A percentile compares a stretch with the other conserved stretches of the same genome.
These are phyloP conservation scores for Ascobolus immersus DNA, from an alignment of 495 filamentous ascomycete genomes.

Conservation along the genomic window DNA sequence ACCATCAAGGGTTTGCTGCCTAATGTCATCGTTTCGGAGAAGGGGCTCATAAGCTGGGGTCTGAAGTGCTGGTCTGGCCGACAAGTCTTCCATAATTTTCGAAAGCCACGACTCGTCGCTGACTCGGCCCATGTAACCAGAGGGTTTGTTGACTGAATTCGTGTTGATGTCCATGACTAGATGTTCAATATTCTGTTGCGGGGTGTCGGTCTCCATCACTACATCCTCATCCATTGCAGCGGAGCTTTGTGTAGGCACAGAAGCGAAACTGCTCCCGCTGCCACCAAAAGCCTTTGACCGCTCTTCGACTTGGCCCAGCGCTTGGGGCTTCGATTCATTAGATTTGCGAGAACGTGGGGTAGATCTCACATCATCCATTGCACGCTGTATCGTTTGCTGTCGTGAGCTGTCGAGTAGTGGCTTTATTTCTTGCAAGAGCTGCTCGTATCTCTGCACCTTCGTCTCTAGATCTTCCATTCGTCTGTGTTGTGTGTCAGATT, in stretches of 20 bases:
- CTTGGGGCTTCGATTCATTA: not conserved
- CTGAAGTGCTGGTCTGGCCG: no score
- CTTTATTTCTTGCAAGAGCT: constrained; percentile 16
- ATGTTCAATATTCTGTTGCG: not conserved
- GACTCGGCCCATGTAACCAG: constrained; percentile 4
- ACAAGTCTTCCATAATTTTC: no score
- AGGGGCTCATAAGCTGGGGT: constrained; percentile 1
- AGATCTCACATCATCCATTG: constrained; percentile 12
- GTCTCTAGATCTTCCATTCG: constrained; percentile 25
- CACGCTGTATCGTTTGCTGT: constrained; percentile 23
- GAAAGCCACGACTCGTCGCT: constrained; percentile 7
- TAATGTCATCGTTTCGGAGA: constrained; percentile 10
- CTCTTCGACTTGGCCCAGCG: not conserved
- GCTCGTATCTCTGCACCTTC: constrained; percentile 26
- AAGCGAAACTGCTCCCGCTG: not conserved
- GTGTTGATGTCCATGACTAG: constrained; percentile 6
- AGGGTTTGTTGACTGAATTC: constrained; percentile 4
- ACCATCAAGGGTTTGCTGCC: constrained; percentile 15
- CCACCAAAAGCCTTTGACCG: not conserved
- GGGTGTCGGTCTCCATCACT: not conserved
- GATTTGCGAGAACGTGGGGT: not conserved
- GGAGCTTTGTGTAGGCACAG: not conserved
- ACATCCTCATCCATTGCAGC: not conserved
- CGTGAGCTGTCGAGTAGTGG: constrained; percentile 23
- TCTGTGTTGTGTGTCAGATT: constrained; percentile 4